A percentile compares a stretch with the other conserved stretches of the same genome.
These are phyloP conservation scores for Scleroderma citrinum DNA, from an alignment of 768 basidiomycete genomes.

Conservation along the genomic window DNA sequence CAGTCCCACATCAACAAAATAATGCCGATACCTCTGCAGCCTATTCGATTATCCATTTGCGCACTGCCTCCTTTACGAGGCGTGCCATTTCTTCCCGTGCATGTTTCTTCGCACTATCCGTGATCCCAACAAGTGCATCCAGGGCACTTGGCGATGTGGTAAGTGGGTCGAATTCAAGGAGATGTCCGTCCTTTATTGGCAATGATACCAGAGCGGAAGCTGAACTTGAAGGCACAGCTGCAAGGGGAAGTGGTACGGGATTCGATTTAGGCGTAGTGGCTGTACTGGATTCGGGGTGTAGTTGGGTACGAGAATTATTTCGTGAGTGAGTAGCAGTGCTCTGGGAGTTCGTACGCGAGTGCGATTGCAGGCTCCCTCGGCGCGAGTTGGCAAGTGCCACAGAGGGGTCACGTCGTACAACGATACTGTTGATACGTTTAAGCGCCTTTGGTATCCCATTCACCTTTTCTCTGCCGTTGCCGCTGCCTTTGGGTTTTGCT, in stretches of 20 bases:
- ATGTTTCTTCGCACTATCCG: constrained; percentile 77
- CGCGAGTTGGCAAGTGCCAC: constrained; percentile 32
- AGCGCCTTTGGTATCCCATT: constrained; percentile 11
- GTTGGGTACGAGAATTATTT: constrained; percentile 32
- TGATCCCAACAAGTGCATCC: constrained; percentile 72
- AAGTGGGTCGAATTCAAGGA: constrained; percentile 84
- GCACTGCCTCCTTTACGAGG: constrained; percentile 65
- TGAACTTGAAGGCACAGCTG: constrained; percentile 9
- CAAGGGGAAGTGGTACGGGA: not conserved
- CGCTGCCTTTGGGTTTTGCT: constrained; percentile 10
- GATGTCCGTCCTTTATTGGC: constrained; percentile 73
- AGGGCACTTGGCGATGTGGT: constrained; percentile 64
- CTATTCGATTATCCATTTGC: constrained; percentile 64
- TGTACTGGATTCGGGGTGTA: constrained; percentile 13
- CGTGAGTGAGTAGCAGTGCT: constrained; percentile 42
- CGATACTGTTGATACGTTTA: constrained; percentile 52
- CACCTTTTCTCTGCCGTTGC: constrained; percentile 22
- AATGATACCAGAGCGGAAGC: constrained; percentile 65
- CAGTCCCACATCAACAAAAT: not conserved
- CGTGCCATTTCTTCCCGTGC: constrained; percentile 71
- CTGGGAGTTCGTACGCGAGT: constrained; percentile 50
- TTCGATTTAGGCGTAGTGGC: constrained; percentile 8
- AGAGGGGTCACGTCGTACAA: constrained; percentile 54
- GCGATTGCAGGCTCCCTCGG: constrained; percentile 19
- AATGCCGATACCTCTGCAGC: not conserved